Evolutionary conservation across 495 filamentous ascomycete species (phyloP), one percentile per base, ranked within the genome.

Genomic region (Stereocaulon alpinum): DNA sequence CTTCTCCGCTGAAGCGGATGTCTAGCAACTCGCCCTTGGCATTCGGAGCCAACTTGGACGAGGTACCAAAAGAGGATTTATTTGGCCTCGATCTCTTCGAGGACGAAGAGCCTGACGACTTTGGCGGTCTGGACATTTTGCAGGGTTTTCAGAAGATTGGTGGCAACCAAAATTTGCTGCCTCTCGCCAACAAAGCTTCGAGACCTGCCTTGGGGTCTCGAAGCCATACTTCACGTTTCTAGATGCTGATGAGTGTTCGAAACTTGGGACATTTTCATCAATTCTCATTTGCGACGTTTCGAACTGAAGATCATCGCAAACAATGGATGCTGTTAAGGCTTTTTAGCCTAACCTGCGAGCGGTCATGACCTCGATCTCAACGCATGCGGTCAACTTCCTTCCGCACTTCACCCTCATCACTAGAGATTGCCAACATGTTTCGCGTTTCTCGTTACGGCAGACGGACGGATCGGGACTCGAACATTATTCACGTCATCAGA

Each of bases 141-240:
- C 86, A 90, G 68, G 90, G 89, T 7, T 95, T 96, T 66, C 85
- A 89, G 69, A 90, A 89, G 71, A 96, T 95, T 70, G 89, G 89
- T 58, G 82, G 76, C 4, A 57, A 69, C 48, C 69, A 59, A 48
- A 74, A 72, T 54, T 69, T 75, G 6, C 68, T 71, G 27, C 40
- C 68, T 17, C 69, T 69, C 27, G 61, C 66, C 0, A 72, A 70
- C 45, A 50, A 68, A n/a, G 56, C 69, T 18, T 44, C 72, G 12
- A 71, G 76, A 56, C 72, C 77, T n/a, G 68, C 69, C 10, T 45
- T 77, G 24, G 71, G 70, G 59, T 63, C 62, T 48, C 71, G 73
- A 45, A 76, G 71, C 65, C 71, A 74, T 55, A 75, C 73, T 18
- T 74, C 74, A 27, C 64, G 74, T 41, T 77, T 77, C 59, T 79